Evolutionary conservation across 2,329 filamentous ascomycete genomes (phyloP).

Genomic region (Colletotrichum echinochloae): DNA sequence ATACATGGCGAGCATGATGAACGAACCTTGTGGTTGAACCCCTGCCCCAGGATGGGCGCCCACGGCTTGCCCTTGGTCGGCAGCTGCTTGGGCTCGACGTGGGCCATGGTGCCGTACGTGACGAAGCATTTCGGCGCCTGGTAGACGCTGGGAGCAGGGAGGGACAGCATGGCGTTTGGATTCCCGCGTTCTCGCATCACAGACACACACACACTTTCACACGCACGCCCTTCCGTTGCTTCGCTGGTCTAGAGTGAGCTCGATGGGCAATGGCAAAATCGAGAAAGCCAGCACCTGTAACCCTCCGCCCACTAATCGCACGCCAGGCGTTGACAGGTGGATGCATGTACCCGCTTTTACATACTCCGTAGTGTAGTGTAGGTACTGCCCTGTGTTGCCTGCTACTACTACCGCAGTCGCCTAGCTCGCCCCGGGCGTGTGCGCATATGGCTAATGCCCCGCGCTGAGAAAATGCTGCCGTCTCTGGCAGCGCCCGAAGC

Average conservation of each 20-base stretch:
- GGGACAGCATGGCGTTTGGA: constrained; percentile 56
- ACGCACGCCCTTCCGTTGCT: not conserved
- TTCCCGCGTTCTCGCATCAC: not conserved
- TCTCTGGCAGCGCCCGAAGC: not conserved
- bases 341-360: not conserved
- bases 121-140: constrained; percentile 78
- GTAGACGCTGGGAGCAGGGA: constrained; percentile 60
- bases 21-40: constrained; percentile 75
- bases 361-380: too few relatives aligned
- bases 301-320: constrained; percentile 2
- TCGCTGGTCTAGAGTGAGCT: constrained; percentile 1
- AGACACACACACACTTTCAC: not conserved
- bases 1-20: not conserved
- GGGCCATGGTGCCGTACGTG: constrained; percentile 74
- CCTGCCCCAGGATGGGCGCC: constrained; percentile 71
- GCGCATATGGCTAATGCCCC: constrained; percentile 7
- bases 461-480: constrained; percentile 17
- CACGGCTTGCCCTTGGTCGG: constrained; percentile 83
- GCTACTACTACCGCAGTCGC: too few relatives aligned
- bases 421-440: not conserved
- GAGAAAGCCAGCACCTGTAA: constrained; percentile 26
- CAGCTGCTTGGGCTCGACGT: constrained; percentile 77
- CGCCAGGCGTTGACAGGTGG: not conserved
- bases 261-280: not conserved
- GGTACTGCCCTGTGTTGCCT: not conserved